A percentile compares a stretch with the other conserved stretches of the same genome.
Conservation (phyloP, 768 basidiomycete species). For the Steccherinum ochraceum region DNA sequence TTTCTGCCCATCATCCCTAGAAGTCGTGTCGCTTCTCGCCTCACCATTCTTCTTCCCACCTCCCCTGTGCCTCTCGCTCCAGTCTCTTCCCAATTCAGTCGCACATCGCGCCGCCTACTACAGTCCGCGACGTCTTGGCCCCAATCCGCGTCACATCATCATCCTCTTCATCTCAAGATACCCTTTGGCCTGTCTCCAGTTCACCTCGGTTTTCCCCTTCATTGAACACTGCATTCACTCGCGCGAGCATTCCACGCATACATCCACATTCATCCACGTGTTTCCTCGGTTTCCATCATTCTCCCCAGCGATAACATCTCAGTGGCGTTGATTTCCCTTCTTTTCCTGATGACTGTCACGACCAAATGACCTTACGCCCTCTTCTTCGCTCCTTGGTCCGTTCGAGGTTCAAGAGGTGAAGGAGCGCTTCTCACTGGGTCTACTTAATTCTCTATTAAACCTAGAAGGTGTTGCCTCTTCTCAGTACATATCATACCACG, state of each 20-base stretch:
- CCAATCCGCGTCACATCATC: neutral
- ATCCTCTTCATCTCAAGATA: neutral
- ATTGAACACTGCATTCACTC: too few relatives aligned
- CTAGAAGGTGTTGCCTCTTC: neutral
- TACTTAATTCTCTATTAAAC: neutral
- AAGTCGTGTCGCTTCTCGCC: neutral
- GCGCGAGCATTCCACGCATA: neutral
- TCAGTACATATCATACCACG: neutral
- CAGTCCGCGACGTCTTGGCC: neutral
- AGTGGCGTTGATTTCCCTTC: neutral
- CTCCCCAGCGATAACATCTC: neutral
- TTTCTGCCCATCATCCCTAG: neutral
- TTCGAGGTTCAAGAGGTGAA: neutral
- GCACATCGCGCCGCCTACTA: neutral
- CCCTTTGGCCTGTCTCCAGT: neutral
- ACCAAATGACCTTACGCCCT: neutral
- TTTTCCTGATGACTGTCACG: neutral
- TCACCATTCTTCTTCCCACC: neutral
- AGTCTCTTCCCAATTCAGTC: neutral
- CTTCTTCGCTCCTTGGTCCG: neutral
- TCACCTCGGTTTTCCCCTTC: too few relatives aligned
- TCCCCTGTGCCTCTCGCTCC: neutral
- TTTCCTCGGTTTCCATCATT: too few relatives aligned
- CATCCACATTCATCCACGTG: too few relatives aligned
- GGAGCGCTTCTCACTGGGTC: neutral